Evolutionary conservation across 2,329 filamentous ascomycete species (phyloP), one percentile per base, ranked within the genome.

Genomic region (Stachybotrys chartarum): DNA sequence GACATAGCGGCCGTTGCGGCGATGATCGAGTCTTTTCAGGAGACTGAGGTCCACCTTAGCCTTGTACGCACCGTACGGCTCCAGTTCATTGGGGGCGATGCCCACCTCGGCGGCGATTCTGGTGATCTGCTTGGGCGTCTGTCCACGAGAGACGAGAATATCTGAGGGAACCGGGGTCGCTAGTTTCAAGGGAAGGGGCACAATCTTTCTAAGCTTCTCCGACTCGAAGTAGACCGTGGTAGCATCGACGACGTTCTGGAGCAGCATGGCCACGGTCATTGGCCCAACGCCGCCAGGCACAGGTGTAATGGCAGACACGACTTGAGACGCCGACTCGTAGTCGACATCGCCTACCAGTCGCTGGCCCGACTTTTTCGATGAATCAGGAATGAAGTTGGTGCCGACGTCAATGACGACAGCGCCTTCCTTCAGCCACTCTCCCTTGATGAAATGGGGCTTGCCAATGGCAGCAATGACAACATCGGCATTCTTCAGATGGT

Each of bases 251-350:
- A 97, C 92, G 68, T 99, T 99, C 72, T 96, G 90, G 64, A 99
- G 78, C 51, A 99, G 80, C 94, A 99, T 99, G 57, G 94, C 94
- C 60, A 99, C 92, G 3, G 94, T 99, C 94, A 99, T 99, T 52
- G 94, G 94, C 0, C 94, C 94, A 57, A 99, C 94, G 71, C 94
- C 94, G 56, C 94, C 94, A 1, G 94, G 94, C 2, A 99, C 94
- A 1, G 94, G 94, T 3, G 94, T 99, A 67, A 99, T 97, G 66
- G 89, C 83, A 3, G 92, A 96, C 18, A 92, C 94, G 47, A 97
- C 88, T 68, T 95, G 80, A 16, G 81, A 81, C 16, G 93, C 93
- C 48, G 88, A 85, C 53, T 91, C 91, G 64, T 86, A 97, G 66
- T 99, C 91, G 47, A 99, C 94, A 70, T 99, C 94, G 57, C 94